Evolutionary conservation across 306 rosid species (phyloP), one percentile per base, ranked within the genome.

Genomic region (Lithocarpus polystachyus): DNA sequence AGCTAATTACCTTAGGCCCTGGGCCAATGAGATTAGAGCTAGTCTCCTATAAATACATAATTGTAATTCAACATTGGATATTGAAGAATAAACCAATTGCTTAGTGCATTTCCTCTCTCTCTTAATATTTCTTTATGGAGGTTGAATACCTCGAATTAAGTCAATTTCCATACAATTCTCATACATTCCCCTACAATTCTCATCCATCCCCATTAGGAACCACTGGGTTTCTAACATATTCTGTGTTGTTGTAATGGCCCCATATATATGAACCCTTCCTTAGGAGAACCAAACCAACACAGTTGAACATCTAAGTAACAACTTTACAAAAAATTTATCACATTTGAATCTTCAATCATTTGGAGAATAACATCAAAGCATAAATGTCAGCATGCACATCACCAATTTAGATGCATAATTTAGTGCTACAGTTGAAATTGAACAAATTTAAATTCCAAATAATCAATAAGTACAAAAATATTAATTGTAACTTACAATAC

Each of bases 401-500:
- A 57, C 65, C 65, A 59, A 24, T 23, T 20, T 9, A 23, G 29
- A 59, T 20, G 28, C 29, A 9, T 23, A 26, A 28, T 11, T 23
- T 20, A 9, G 7, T 23, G 15, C 24, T 23, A 59, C 4, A 23
- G 24, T 17, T 37, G 67, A 60, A 77, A 56, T 2, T 43, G 35
- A 13, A 70, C 28, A 79, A 65, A 69, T 20, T 33, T 77, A 74
- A 4, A 80, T 56, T 35, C 19, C 62, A 37, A 37, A 88, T 8
- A 37, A 75, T 35, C 35, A 72, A 57, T 17, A 7, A 64, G 56
- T 48, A 69, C 43, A 54, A 54, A 33, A 71, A 60, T 68, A 53
- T 61, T 48, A 82, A 55, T 76, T 81, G 75, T 62, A 81, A 83
- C 93, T 71, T 91, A 95, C 99, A 85, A 91, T 86, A 76, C 87